Conservation (phyloP, 2,329 filamentous ascomycete species). For the Fusarium odoratissimum region DNA sequence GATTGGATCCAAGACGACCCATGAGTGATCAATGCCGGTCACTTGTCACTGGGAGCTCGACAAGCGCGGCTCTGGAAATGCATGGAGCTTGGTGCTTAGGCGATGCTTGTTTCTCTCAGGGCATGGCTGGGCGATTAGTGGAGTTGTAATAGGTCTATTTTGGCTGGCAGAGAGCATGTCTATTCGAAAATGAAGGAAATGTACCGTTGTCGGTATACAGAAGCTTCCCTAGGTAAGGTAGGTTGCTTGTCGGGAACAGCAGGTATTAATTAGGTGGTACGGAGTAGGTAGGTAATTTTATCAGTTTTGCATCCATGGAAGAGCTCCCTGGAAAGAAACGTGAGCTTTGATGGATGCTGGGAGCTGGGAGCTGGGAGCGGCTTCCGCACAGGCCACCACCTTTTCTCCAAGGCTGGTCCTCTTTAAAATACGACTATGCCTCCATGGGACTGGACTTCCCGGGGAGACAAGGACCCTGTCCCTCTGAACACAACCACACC, state of each 20-base stretch:
- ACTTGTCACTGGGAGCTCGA: constrained; percentile 31
- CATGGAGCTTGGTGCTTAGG: neutral
- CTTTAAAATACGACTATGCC: constrained; percentile 28
- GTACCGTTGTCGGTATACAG: neutral
- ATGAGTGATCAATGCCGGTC: constrained; percentile 36
- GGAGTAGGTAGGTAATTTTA: neutral
- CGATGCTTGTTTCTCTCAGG: neutral
- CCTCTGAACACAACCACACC: constrained; percentile 37
- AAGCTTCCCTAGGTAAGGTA: neutral
- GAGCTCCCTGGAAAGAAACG: constrained; percentile 27
- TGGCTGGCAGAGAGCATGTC: neutral
- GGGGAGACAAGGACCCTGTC: constrained; percentile 33
- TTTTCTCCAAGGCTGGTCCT: constrained; percentile 25
- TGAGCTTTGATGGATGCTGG: constrained; percentile 13
- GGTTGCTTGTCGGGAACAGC: neutral
- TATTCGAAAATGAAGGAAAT: neutral
- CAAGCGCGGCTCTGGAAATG: constrained; percentile 41
- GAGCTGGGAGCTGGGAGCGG: constrained; percentile 11
- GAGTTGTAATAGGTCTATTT: neutral
- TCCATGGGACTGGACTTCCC: constrained; percentile 28
- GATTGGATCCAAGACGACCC: constrained; percentile 26
- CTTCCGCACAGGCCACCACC: constrained; percentile 34
- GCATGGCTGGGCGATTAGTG: neutral
- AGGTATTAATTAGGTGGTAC: neutral
- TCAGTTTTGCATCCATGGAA: constrained; percentile 3